These are phyloP conservation scores for Rhazya stricta DNA, from an alignment of 257 asterid species.

Conservation along the genomic window DNA sequence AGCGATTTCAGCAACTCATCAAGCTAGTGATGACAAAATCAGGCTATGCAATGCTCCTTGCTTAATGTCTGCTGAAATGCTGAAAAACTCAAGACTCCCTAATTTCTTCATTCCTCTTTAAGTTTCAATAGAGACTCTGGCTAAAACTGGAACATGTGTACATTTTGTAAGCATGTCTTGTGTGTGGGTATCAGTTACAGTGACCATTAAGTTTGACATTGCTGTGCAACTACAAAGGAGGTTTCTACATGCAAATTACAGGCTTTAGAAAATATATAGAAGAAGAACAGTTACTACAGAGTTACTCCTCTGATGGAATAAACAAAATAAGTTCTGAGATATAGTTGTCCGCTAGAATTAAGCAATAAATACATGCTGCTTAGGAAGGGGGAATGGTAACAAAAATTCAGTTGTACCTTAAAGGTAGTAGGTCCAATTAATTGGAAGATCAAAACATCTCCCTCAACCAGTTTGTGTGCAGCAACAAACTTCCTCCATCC, in stretches of 20 bases:
- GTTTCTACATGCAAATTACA: background rate
- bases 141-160: background rate
- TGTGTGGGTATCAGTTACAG: background rate
- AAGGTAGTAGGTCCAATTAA: conserved; percentile 48
- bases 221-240: background rate
- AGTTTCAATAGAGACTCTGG: background rate
- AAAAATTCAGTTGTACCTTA: conserved; percentile 46
- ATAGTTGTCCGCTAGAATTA: background rate
- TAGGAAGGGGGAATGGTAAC: background rate
- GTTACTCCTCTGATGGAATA: background rate
- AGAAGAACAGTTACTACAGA: background rate
- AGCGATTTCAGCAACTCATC: background rate
- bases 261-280: background rate
- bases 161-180: background rate
- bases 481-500: conserved; percentile 90
- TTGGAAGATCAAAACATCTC: conserved; percentile 79
- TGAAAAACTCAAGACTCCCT: background rate
- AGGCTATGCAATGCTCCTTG: background rate
- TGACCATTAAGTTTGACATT: background rate
- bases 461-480: conserved; percentile 72
- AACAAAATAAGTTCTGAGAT: background rate
- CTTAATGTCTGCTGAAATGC: background rate
- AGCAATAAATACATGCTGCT: background rate
- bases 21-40: background rate
- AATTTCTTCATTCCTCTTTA: background rate